Base-by-base conservation (phyloP, 2,329 filamentous ascomycete genomes). In the Cordyceps tenuipes region DNA sequence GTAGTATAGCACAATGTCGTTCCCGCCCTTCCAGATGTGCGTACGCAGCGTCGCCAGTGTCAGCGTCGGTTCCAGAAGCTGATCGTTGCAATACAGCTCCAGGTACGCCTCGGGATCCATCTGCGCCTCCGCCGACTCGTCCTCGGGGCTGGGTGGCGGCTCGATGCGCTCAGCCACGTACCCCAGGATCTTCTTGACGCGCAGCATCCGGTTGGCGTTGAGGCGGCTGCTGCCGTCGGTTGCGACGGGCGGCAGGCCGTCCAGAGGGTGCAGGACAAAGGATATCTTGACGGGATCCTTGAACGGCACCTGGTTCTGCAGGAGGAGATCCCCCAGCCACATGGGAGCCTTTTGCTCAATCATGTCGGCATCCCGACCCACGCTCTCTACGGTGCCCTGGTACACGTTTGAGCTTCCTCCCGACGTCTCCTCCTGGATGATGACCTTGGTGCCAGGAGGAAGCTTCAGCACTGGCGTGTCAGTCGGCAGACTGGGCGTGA, bases 201-300 rank as follows among this genome's bases (percentile, higher is more conserved):
- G 84, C 55, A 99, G 80, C 94, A 99, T 97, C 59, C 93, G 85
- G 70, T 97, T 99, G 12, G 94, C 94, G 71, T 97, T 99, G 56
- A 99, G 80, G 26, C 94, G 87, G 65, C 92, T 93, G 72, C 93
- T 96, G 57, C 87, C 88, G 69, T 96, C 91, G 4, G 84, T 74
- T 26, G 88, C 83, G 54, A 97, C 88, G 59, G 81, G 82, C 0
- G 91, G 91, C 57, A 97, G 76, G 29, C 81, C 75, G 65, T 90
- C 87, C 67, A 89, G 81, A 0, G 94, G 92, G 66, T 94, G 85
- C 26, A 99, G 79, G 17, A 96, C 83, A 69, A 99, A 99, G 3
- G 90, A 92, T n/a, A 97, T 87, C 79, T 99, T 99, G 66, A 93
- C 84, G 1, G 92, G 86, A n/a, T 97, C 94, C 76, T 97, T 97